Conservation (phyloP, 1,284 basidiomycete species). For the Trametes polyzona region DNA sequence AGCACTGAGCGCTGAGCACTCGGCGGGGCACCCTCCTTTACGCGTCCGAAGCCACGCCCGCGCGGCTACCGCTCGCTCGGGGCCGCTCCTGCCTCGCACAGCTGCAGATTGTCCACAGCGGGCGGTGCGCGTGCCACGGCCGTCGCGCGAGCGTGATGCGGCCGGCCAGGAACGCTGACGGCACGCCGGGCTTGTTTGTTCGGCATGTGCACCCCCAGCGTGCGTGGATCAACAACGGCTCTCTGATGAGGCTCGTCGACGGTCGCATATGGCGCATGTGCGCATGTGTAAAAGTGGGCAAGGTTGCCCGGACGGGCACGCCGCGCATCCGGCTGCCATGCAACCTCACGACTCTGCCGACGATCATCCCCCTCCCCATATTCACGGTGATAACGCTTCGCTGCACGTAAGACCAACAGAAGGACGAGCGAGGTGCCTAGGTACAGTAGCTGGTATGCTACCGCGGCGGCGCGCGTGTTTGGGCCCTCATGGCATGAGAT, state of each 20-base stretch:
- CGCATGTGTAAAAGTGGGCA: background rate
- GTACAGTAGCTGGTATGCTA: too few species aligned
- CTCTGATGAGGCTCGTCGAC: background rate
- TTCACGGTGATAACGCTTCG: too few species aligned
- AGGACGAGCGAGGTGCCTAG: too few species aligned
- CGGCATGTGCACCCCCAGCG: background rate
- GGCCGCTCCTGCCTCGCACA: background rate
- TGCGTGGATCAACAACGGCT: background rate
- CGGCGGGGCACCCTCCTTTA: background rate
- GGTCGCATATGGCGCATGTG: background rate
- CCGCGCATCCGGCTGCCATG: background rate
- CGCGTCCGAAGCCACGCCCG: background rate
- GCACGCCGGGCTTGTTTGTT: conserved; percentile 1
- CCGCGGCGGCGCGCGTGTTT: background rate
- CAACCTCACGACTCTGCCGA: background rate
- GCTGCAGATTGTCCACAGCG: background rate
- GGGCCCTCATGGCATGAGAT: background rate
- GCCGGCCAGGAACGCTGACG: conserved; percentile 3
- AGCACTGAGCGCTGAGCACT: too few species aligned
- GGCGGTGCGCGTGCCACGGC: background rate
- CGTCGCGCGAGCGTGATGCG: background rate
- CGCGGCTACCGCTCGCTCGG: background rate
- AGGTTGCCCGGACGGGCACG: background rate
- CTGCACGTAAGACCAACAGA: too few species aligned
- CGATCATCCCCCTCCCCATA: too few species aligned